Conservation (phyloP, 768 basidiomycete genomes). For the Calocera viscosa region DNA sequence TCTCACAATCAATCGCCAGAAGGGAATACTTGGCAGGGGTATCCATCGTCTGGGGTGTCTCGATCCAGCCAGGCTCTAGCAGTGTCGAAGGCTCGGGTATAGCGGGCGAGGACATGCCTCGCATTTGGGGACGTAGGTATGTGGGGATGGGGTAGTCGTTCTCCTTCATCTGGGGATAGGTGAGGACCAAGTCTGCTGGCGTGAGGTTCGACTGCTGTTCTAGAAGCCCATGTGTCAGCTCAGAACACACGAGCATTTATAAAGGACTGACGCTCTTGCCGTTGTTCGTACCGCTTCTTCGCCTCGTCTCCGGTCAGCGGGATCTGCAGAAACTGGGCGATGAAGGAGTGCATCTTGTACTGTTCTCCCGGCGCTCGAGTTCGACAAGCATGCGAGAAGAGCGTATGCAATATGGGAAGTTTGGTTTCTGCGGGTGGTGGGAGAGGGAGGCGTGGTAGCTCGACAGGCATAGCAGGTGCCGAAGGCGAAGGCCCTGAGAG, state of each 20-base stretch:
- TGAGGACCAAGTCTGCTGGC: conserved; percentile 59
- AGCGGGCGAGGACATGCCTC: conserved; percentile 26
- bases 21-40: conserved; percentile 34
- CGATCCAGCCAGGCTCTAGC: conserved; percentile 53
- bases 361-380: conserved; percentile 86
- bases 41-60: conserved; percentile 48
- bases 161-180: conserved; percentile 78
- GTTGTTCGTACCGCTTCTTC: conserved; percentile 40
- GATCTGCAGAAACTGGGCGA: conserved; percentile 68
- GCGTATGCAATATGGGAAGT: conserved; percentile 45
- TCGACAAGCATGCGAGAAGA: conserved; percentile 86
- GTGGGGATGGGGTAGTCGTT: conserved; percentile 86
- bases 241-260: background rate
- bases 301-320: conserved; percentile 74
- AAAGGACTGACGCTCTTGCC: conserved; percentile 30
- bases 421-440: conserved; percentile 27
- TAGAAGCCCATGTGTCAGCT: conserved; percentile 28
- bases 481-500: conserved; percentile 17
- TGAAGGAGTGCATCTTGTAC: conserved; percentile 70
- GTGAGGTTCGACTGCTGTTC: conserved; percentile 50
- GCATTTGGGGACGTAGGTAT: conserved; percentile 61
- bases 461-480: background rate
- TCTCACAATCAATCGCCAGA: conserved; percentile 90
- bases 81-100: conserved; percentile 17
- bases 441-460: background rate